Conservation (phyloP, 805 yeast species). For the Vanderwaltozyma verrucispora region DNA sequence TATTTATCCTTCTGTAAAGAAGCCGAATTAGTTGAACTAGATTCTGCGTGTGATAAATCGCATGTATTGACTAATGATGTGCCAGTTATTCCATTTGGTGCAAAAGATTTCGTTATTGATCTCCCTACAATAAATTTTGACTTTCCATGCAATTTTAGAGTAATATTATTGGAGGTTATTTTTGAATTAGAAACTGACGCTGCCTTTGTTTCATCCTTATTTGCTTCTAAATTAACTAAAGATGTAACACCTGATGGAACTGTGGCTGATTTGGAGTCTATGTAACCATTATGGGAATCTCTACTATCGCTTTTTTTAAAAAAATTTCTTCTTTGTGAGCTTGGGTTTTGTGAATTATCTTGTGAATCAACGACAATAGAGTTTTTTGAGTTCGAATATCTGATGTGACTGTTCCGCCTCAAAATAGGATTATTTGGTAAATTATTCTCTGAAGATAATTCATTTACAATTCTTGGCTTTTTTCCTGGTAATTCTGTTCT, state of each 20-base stretch:
- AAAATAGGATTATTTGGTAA: neutral
- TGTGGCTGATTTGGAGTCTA: neutral
- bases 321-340: neutral
- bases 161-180: conserved; percentile 13
- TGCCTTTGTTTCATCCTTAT: neutral
- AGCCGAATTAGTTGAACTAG: too few species aligned
- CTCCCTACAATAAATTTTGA: conserved; percentile 24
- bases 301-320: neutral
- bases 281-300: neutral
- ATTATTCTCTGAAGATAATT: conserved; percentile 4
- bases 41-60: too few species aligned
- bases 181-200: too few species aligned
- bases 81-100: too few species aligned
- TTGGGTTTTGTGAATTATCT: neutral
- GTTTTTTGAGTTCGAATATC: conserved; percentile 1
- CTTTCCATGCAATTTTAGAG: conserved; percentile 23
- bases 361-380: neutral
- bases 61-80: too few species aligned
- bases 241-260: neutral
- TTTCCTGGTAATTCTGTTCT: conserved; percentile 33
- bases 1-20: too few species aligned
- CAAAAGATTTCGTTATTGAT: too few species aligned
- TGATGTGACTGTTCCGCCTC: conserved; percentile 1
- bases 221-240: neutral
- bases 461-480: conserved; percentile 27